A percentile compares a stretch with the other conserved stretches of the same genome.
phyloP scores from a whole-genome alignment of 139 green algal species.

The Eudorina sp. region DNA sequence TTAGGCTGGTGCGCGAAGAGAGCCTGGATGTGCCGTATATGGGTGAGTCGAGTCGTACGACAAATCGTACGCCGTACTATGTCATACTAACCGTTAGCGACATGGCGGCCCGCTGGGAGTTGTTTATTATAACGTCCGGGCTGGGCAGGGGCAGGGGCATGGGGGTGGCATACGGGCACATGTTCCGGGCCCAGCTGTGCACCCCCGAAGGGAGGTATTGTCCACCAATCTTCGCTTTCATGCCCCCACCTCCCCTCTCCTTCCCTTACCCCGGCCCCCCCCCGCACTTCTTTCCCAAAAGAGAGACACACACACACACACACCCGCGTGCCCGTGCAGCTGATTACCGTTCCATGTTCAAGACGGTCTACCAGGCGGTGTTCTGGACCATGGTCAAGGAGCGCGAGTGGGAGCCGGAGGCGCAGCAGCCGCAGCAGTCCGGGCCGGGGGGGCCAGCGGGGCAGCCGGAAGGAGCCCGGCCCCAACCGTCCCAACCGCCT shows the following conservation, averaged over 20 bases:
- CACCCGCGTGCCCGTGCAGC: conserved; percentile 34
- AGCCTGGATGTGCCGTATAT: conserved; percentile 72
- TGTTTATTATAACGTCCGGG: too few relatives aligned
- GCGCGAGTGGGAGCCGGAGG: conserved; percentile 11
- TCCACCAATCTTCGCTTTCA: neutral
- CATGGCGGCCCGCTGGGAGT: too few relatives aligned
- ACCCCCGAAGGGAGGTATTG: too few relatives aligned
- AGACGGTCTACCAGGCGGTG: conserved; percentile 67
- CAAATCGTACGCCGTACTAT: neutral
- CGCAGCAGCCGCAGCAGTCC: neutral
- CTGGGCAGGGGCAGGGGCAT: too few relatives aligned
- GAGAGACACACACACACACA: too few relatives aligned
- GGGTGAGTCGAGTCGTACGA: conserved; percentile 44
- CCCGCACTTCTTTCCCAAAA: too few relatives aligned
- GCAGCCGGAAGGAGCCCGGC: too few relatives aligned
- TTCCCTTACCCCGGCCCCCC: neutral
- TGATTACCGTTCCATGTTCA: conserved; percentile 68
- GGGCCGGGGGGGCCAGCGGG: too few relatives aligned
- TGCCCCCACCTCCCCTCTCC: neutral
- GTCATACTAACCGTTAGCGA: neutral
- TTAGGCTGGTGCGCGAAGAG: conserved; percentile 57
- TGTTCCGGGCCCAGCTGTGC: too few relatives aligned
- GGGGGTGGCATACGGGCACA: too few relatives aligned
- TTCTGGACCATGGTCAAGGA: conserved; percentile 67
- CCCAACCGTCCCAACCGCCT: neutral